Evolutionary conservation across 2,329 filamentous ascomycete genomes (phyloP).

Genomic region (Diaporthe aspalathi): DNA sequence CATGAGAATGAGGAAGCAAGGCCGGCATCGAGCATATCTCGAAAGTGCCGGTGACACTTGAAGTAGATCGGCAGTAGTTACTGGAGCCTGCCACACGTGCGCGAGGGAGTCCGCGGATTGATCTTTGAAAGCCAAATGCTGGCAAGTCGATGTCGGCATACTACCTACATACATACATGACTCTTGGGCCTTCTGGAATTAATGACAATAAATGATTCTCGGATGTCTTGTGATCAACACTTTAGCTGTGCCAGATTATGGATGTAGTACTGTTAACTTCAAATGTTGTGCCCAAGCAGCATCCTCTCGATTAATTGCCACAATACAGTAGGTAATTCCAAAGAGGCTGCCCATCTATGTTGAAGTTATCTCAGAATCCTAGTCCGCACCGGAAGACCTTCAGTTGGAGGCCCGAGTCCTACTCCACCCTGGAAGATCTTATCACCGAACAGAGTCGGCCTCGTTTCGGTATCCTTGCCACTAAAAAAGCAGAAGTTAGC

Average conservation of each 20-base stretch:
- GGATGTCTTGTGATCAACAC: not conserved
- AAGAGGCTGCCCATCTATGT: too few species aligned
- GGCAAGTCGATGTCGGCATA: not conserved
- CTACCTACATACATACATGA: not conserved
- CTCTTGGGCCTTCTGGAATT: not conserved
- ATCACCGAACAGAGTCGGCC: conserved; percentile 30
- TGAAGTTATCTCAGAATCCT: not conserved
- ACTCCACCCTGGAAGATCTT: conserved; percentile 18
- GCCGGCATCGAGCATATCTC: too few species aligned
- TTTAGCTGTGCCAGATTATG: too few species aligned
- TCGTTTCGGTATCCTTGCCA: not conserved
- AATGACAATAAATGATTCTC: not conserved
- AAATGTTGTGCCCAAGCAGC: too few species aligned
- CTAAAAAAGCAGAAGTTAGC: not conserved
- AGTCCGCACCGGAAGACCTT: conserved; percentile 15
- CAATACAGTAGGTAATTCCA: too few species aligned
- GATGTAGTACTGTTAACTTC: too few species aligned
- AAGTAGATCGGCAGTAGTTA: too few species aligned
- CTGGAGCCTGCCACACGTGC: too few species aligned
- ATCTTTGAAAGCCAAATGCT: too few species aligned
- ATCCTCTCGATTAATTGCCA: too few species aligned
- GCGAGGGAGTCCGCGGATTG: too few species aligned
- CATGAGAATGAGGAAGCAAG: not conserved
- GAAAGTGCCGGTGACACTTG: too few species aligned
- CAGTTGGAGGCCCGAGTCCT: conserved; percentile 26